phyloP scores from a whole-genome alignment of 805 yeast genomes.

The Lipomyces sp. region DNA sequence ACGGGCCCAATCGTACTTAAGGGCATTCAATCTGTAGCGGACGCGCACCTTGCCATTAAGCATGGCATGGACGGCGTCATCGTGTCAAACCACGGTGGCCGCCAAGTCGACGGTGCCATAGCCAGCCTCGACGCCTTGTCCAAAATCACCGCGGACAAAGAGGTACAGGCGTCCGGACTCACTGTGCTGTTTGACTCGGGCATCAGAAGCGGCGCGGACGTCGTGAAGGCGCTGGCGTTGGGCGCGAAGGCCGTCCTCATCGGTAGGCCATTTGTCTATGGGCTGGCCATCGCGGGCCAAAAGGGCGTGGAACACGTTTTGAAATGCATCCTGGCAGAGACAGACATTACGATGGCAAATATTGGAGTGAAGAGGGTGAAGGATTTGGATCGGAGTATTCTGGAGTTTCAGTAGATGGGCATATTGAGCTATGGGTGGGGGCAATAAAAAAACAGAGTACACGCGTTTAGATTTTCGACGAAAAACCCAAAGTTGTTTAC shows the following conservation, averaged over 20 bases:
- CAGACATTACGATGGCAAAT: slow-evolving; percentile 25
- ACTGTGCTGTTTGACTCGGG: slow-evolving; percentile 63
- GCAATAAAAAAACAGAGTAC: too few relatives aligned
- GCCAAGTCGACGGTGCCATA: slow-evolving; percentile 55
- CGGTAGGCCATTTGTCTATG: slow-evolving; percentile 61
- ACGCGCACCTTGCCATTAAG: slow-evolving; percentile 60
- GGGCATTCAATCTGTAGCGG: slow-evolving; percentile 70
- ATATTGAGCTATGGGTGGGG: not conserved
- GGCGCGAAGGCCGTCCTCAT: slow-evolving; percentile 62
- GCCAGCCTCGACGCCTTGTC: slow-evolving; percentile 62
- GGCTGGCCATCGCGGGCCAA: slow-evolving; percentile 61
- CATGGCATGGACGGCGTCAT: slow-evolving; percentile 67
- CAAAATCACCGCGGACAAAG: slow-evolving; percentile 40
- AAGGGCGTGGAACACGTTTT: slow-evolving; percentile 47
- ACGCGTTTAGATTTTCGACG: too few relatives aligned
- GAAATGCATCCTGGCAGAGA: slow-evolving; percentile 24
- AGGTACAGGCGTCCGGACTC: slow-evolving; percentile 36
- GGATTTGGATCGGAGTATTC: slow-evolving; percentile 8
- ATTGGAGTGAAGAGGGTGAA: slow-evolving; percentile 14
- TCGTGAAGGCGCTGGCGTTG: slow-evolving; percentile 57
- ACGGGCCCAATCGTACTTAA: slow-evolving; percentile 46
- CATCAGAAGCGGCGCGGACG: slow-evolving; percentile 58
- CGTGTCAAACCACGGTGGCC: slow-evolving; percentile 75
- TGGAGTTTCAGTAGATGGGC: not conserved
- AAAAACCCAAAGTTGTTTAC: too few relatives aligned